phyloP scores from a whole-genome alignment of 495 filamentous ascomycete genomes.

The Parathielavia hyrcaniae region DNA sequence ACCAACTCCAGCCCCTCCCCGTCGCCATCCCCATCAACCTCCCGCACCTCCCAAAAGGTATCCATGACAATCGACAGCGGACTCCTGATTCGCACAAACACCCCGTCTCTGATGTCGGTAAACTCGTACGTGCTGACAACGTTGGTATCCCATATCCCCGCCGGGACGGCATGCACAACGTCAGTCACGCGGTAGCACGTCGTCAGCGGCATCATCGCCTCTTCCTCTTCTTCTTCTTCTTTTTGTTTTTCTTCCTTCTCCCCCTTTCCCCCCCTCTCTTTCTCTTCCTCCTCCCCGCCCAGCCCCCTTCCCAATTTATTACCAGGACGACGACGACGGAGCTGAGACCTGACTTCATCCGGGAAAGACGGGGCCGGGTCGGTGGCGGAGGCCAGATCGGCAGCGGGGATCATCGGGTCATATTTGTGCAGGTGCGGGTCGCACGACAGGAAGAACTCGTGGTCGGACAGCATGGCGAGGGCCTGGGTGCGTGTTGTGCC shows the following conservation, averaged over 20 bases:
- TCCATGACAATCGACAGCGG: conserved; percentile 45
- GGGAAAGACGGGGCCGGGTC: conserved; percentile 20
- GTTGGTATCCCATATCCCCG: conserved; percentile 41
- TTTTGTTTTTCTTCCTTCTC: not conserved
- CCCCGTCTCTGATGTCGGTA: conserved; percentile 33
- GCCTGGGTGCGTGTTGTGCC: conserved; percentile 51
- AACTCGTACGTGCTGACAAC: conserved; percentile 45
- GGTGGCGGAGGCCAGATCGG: conserved; percentile 2
- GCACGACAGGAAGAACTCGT: conserved; percentile 40
- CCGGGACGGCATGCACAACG: conserved; percentile 37
- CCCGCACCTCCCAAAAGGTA: conserved; percentile 37
- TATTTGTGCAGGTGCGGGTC: conserved; percentile 41
- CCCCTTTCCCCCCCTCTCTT: too few species aligned
- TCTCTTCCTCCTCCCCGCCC: not conserved
- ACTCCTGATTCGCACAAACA: conserved; percentile 43
- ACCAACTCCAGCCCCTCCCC: conserved; percentile 29
- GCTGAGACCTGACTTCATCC: conserved; percentile 18
- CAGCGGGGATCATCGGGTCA: conserved; percentile 20
- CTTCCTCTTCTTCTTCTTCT: too few species aligned
- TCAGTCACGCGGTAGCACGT: conserved; percentile 31
- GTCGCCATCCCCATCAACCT: conserved; percentile 5
- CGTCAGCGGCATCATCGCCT: not conserved
- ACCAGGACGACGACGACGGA: not conserved
- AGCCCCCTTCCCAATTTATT: not conserved
- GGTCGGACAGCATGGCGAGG: conserved; percentile 57